phyloP scores from a whole-genome alignment of 371 early-diverging fungal species.

The Scutellospora calospora region DNA sequence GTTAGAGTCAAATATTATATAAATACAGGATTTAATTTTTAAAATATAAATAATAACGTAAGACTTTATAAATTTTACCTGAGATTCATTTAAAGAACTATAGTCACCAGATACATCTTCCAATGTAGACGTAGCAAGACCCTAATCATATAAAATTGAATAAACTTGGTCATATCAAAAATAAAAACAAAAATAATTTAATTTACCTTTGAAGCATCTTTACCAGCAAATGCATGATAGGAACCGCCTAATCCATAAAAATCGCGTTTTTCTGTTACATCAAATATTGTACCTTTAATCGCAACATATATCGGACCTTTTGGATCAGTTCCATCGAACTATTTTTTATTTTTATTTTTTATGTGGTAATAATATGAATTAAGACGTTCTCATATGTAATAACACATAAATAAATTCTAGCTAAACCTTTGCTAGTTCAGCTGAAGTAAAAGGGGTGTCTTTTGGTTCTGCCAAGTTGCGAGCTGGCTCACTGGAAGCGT shows the following conservation, averaged over 20 bases:
- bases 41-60: neutral
- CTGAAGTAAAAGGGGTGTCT: conserved; percentile 27
- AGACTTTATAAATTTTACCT: conserved; percentile 53
- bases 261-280: conserved; percentile 73
- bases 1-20: no score
- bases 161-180: neutral
- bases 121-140: conserved; percentile 79
- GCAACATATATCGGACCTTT: conserved; percentile 80
- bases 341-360: neutral
- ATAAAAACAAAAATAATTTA: neutral
- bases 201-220: conserved; percentile 77
- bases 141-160: conserved; percentile 52
- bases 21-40: neutral
- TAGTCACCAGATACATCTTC: conserved; percentile 80
- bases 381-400: neutral
- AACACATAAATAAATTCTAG: neutral
- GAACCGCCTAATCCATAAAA: conserved; percentile 75
- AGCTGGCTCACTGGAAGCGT: neutral
- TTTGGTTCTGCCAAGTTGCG: conserved; percentile 27
- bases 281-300: conserved; percentile 84
- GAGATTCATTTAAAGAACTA: conserved; percentile 70
- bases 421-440: conserved; percentile 28
- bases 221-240: conserved; percentile 82
- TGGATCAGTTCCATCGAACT: conserved; percentile 76
- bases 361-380: neutral